Evolutionary conservation across 1,284 basidiomycete genomes (phyloP).

Genomic region (Papiliotrema fonsecae): DNA sequence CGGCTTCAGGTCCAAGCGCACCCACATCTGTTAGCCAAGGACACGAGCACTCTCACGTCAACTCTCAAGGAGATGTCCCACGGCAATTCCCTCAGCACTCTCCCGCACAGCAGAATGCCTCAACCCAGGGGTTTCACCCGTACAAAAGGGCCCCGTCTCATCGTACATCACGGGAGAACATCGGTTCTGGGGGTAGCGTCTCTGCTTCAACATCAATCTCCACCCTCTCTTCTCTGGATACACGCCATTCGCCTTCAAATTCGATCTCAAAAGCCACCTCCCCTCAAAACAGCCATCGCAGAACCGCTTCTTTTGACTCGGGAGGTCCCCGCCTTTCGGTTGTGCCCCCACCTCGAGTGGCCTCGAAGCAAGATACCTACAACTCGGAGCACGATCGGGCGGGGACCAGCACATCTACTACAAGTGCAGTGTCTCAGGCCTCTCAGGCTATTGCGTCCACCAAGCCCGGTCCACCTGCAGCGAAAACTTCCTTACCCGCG

Average conservation of each 20-base stretch:
- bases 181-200: no score
- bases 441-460: no score
- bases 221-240: no score
- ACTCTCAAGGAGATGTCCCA: background rate
- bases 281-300: background rate
- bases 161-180: conserved; percentile 12
- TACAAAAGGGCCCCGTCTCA: conserved; percentile 21
- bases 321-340: background rate
- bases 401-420: background rate
- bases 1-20: conserved; percentile 22
- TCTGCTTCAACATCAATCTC: no score
- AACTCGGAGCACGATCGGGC: background rate
- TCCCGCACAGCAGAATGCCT: conserved; percentile 6
- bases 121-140: conserved; percentile 21
- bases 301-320: background rate
- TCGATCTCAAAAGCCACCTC: conserved; percentile 3
- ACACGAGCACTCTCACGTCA: no score
- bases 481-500: background rate
- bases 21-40: background rate
- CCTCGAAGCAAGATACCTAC: background rate
- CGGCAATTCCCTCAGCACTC: background rate
- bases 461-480: background rate
- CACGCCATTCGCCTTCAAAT: background rate
- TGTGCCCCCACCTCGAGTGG: background rate
- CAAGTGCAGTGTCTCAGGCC: background rate